These are phyloP conservation scores for Lasiodiplodia theobromae DNA, from an alignment of 2,329 filamentous ascomycete genomes.

Conservation along the genomic window DNA sequence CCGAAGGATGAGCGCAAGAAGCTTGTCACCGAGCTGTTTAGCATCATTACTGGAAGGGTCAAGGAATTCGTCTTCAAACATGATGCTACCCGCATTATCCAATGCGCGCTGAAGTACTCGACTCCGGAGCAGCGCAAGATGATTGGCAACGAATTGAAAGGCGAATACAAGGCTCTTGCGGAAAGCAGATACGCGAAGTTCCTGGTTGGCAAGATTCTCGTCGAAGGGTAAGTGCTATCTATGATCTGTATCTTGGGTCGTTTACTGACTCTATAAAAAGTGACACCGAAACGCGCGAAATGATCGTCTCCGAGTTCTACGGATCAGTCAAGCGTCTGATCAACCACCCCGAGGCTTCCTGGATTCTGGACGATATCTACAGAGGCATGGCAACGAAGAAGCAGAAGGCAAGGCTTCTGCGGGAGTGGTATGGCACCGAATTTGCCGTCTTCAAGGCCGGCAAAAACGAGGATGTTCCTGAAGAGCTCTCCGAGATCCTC, in stretches of 20 bases:
- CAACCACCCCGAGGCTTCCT: constrained; percentile 93
- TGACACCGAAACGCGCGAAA: constrained; percentile 82
- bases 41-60: constrained; percentile 87
- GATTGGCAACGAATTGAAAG: constrained; percentile 86
- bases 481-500: constrained; percentile 78
- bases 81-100: constrained; percentile 93
- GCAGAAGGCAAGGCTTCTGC: constrained; percentile 83
- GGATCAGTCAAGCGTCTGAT: constrained; percentile 91
- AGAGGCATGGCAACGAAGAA: constrained; percentile 82
- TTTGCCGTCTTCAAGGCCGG: constrained; percentile 77
- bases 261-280: constrained; percentile 45
- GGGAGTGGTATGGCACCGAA: constrained; percentile 97
- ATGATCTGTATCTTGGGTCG: background rate
- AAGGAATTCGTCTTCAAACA: constrained; percentile 99
- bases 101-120: constrained; percentile 96
- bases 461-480: constrained; percentile 62
- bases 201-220: constrained; percentile 90
- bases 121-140: constrained; percentile 82
- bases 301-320: constrained; percentile 94
- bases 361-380: constrained; percentile 98
- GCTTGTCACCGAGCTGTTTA: constrained; percentile 87
- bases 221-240: constrained; percentile 65
- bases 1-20: constrained; percentile 86
- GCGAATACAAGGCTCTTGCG: constrained; percentile 81
- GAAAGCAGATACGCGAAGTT: constrained; percentile 99